Evolutionary conservation across 176 grass and related monocot genomes (phyloP).

Genomic region (Guadua angustifolia): DNA sequence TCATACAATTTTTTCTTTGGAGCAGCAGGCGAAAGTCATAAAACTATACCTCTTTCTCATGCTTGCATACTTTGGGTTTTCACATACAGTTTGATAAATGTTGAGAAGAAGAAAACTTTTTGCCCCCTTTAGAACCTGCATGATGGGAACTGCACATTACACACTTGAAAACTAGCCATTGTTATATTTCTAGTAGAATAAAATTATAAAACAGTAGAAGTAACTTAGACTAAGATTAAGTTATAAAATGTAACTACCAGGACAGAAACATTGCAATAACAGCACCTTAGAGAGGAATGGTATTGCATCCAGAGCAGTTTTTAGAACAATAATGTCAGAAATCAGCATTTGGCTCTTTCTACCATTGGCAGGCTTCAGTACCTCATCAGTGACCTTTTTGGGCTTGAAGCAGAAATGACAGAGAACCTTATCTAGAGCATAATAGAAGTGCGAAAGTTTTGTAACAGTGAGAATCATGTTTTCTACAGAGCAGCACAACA

Average conservation of each 20-base stretch:
- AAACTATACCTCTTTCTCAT: constrained; percentile 81
- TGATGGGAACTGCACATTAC: constrained; percentile 33
- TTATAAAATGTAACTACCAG: constrained; percentile 17
- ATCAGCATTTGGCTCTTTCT: constrained; percentile 88
- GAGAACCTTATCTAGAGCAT: constrained; percentile 81
- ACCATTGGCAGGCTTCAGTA: constrained; percentile 72
- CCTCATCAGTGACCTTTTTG: constrained; percentile 67
- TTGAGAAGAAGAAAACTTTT: constrained; percentile 92
- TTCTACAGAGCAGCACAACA: constrained; percentile 15
- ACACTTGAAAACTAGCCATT: constrained; percentile 22
- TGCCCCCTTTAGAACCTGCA: constrained; percentile 85
- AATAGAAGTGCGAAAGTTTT: constrained; percentile 26
- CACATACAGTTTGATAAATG: constrained; percentile 86
- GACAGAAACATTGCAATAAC: background rate
- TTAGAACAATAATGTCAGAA: constrained; percentile 92
- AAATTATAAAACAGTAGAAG: background rate
- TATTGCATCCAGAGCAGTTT: constrained; percentile 90
- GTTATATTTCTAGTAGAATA: constrained; percentile 31
- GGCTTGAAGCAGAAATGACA: constrained; percentile 96
- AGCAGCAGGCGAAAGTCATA: constrained; percentile 11
- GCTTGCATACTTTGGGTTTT: constrained; percentile 78
- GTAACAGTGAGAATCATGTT: constrained; percentile 11
- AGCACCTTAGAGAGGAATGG: constrained; percentile 89
- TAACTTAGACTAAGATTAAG: constrained; percentile 28
- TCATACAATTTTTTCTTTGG: constrained; percentile 33